phyloP scores from a whole-genome alignment of 2,329 filamentous ascomycete species.

The Decorospora gaudefroyi region DNA sequence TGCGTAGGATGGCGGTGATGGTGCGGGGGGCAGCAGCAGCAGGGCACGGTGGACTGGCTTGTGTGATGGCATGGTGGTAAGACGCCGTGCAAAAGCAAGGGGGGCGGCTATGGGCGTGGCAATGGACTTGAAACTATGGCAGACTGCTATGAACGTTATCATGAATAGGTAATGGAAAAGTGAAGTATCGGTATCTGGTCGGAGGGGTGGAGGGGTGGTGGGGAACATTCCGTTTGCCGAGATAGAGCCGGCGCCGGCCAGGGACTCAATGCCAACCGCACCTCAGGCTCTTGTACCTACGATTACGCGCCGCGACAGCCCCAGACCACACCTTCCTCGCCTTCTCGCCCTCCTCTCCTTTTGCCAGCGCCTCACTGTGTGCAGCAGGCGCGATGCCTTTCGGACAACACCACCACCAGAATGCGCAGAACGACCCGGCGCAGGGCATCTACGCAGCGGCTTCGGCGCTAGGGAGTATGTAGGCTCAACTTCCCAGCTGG shows the following conservation, averaged over 20 bases:
- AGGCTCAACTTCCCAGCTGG: too few relatives aligned
- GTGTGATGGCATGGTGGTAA: conserved; percentile 36
- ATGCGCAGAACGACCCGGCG: conserved; percentile 43
- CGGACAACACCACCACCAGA: conserved; percentile 46
- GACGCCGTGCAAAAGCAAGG: conserved; percentile 17
- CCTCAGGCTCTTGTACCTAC: conserved; percentile 6
- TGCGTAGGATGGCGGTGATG: conserved; percentile 47
- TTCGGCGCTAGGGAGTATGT: conserved; percentile 50
- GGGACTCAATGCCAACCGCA: conserved; percentile 12
- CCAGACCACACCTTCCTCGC: conserved; percentile 1
- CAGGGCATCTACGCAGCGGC: conserved; percentile 53
- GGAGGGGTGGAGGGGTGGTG: conserved; percentile 15
- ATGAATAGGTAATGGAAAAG: conserved; percentile 4
- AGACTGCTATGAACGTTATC: conserved; percentile 8
- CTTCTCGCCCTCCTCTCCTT: conserved; percentile 1
- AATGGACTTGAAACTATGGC: background rate
- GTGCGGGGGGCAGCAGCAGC: conserved; percentile 53
- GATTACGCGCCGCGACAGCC: conserved; percentile 17
- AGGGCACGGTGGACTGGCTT: conserved; percentile 36
- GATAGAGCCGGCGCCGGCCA: conserved; percentile 12
- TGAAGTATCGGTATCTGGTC: too few relatives aligned
- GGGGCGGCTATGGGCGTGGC: conserved; percentile 2
- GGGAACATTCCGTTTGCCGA: conserved; percentile 15
- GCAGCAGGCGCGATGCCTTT: conserved; percentile 45
- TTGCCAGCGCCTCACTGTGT: conserved; percentile 6